Evolutionary conservation across 495 filamentous ascomycete genomes (phyloP).

Genomic region (Tetracladium setigerum): DNA sequence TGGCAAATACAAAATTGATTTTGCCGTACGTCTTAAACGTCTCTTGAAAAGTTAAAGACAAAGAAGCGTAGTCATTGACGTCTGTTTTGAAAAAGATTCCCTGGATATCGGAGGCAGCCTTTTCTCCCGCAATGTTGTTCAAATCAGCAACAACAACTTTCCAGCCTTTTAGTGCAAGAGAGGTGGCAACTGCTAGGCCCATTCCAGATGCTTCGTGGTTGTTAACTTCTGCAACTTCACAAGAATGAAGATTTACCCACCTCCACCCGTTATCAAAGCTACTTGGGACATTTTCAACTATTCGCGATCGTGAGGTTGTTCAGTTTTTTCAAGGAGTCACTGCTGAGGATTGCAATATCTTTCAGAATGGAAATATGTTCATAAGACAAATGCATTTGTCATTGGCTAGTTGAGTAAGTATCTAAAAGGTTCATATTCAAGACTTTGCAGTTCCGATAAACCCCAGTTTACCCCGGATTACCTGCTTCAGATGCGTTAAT

Average conservation of each 20-base stretch:
- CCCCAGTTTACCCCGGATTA: too few species aligned
- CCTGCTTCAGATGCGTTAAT: too few species aligned
- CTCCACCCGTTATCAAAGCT: not conserved
- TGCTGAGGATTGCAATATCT: too few species aligned
- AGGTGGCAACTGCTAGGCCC: constrained; percentile 13
- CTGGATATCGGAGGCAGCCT: not conserved
- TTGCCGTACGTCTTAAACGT: constrained; percentile 24
- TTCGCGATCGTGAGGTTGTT: too few species aligned
- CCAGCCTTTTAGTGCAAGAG: constrained; percentile 16
- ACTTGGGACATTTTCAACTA: too few species aligned
- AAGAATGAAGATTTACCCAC: not conserved
- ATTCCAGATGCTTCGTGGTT: constrained; percentile 20
- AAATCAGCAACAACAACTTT: constrained; percentile 16
- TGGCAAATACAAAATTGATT: constrained; percentile 36
- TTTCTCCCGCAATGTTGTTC: not conserved
- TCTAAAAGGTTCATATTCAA: too few species aligned
- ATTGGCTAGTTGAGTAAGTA: too few species aligned
- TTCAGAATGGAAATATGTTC: too few species aligned
- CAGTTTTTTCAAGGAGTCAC: too few species aligned
- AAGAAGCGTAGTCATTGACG: constrained; percentile 16
- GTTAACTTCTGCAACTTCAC: constrained; percentile 7
- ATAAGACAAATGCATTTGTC: too few species aligned
- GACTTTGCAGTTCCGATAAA: too few species aligned
- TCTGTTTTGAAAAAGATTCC: constrained; percentile 16
- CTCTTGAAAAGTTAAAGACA: constrained; percentile 27